Base-by-base conservation (phyloP, 371 early-diverging fungal species). In the Actinomucor elegans region DNA sequence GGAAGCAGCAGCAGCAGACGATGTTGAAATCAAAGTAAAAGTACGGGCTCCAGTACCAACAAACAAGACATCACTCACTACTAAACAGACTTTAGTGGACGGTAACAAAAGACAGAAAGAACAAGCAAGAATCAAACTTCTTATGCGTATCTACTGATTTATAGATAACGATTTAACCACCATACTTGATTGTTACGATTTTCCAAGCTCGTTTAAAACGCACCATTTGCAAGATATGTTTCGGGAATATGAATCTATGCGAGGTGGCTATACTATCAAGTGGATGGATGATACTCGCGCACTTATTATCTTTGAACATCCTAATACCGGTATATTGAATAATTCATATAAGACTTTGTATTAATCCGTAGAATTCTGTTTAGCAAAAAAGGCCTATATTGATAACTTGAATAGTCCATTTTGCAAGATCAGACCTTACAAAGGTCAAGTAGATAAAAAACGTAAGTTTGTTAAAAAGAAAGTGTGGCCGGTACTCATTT, bases 201-300 rank as follows among this genome's bases (percentile, higher is more conserved):
- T 81, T 51, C 76, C 81, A n/a, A 55, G 72, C n/a, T 51, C 76
- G 1, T 75, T 77, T 49, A 77, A 79, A 56, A 79, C 81, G 11
- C 63, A 71, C 46, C 76, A 81, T 43, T 54, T 81, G 24, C 75
- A 73, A 29, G 79, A 81, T 26, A 79, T 81, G 54, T 81, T 81
- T 58, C 57, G 71, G 29, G 55, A 70, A n/a, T 81, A 65, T 26
- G 81, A 77, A 58, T 64, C 66, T 24, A 69, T 75, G 57, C 75
- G 78, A 44, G 88, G 88, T 28, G 88, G 88, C 7, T 87, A 85
- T 61, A 74, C 80, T 59, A 84, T 88, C 45, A 88, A 88, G 57
- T 88, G 88, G 88, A 57, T 88, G 31, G 75, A 79, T 51, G 86
- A 87, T 54, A 85, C 86, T 11, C 75, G 85, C 33, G 88, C 88